Conservation (phyloP, 768 basidiomycete species). For the Trametes villosa region DNA sequence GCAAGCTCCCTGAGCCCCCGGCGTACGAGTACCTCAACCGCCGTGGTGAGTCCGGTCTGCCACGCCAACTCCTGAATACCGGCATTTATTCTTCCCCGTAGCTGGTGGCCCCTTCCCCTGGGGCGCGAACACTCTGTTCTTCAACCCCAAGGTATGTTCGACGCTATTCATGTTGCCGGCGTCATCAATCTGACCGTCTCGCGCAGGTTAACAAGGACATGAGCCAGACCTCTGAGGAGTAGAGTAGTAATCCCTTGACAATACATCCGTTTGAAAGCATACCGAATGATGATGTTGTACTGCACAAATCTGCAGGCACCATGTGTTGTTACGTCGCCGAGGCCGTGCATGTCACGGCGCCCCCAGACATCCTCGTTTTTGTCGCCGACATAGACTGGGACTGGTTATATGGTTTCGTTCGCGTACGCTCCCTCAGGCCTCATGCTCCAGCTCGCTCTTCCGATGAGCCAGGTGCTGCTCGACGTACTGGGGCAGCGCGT, state of each 20-base stretch:
- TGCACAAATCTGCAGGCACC: not conserved
- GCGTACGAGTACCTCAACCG: conserved; percentile 80
- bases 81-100: not conserved
- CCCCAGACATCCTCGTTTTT: no score
- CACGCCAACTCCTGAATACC: not conserved
- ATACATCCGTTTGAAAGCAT: not conserved
- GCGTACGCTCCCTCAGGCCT: no score
- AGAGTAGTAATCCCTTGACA: conserved; percentile 16
- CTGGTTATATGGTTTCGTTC: no score
- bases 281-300: not conserved
- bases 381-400: no score
- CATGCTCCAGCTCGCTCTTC: no score
- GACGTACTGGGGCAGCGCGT: no score
- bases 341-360: no score
- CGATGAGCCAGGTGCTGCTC: no score
- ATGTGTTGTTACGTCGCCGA: not conserved
- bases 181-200: conserved; percentile 1
- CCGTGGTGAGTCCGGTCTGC: conserved; percentile 40
- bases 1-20: conserved; percentile 70
- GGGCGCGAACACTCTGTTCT: conserved; percentile 85
- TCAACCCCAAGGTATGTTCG: conserved; percentile 65
- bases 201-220: conserved; percentile 70
- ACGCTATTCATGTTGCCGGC: no score
- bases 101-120: conserved; percentile 78
- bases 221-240: conserved; percentile 37